These are phyloP conservation scores for Cercospora sp. DNA, from an alignment of 2,329 filamentous ascomycete species.

Conservation along the genomic window DNA sequence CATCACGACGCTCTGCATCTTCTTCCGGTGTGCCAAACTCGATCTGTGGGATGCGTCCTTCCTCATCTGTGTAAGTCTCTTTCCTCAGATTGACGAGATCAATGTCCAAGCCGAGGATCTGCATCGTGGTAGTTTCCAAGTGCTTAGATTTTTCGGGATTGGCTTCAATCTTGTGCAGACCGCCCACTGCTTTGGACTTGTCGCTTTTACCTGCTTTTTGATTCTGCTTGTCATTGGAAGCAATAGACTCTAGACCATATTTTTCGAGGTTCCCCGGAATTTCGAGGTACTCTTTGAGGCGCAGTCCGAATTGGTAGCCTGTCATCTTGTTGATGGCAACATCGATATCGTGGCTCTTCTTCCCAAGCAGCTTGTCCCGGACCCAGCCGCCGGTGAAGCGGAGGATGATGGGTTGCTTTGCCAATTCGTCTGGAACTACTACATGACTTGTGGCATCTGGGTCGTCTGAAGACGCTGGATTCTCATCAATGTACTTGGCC, in stretches of 20 bases:
- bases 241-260: slow-evolving; percentile 53
- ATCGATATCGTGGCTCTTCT: slow-evolving; percentile 77
- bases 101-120: slow-evolving; percentile 80
- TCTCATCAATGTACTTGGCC: slow-evolving; percentile 64
- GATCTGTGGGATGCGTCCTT: slow-evolving; percentile 86
- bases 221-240: slow-evolving; percentile 41
- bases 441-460: slow-evolving; percentile 32
- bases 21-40: slow-evolving; percentile 91
- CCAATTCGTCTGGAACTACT: slow-evolving; percentile 47
- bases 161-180: slow-evolving; percentile 81
- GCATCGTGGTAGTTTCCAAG: slow-evolving; percentile 85
- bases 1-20: slow-evolving; percentile 85
- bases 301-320: slow-evolving; percentile 70
- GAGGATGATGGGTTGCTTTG: slow-evolving; percentile 55
- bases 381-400: slow-evolving; percentile 88
- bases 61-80: slow-evolving; percentile 77
- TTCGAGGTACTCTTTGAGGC: slow-evolving; percentile 68
- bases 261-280: slow-evolving; percentile 60
- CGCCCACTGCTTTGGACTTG: slow-evolving; percentile 63
- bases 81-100: slow-evolving; percentile 94
- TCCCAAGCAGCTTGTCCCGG: slow-evolving; percentile 74
- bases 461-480: slow-evolving; percentile 30
- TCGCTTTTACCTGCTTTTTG: slow-evolving; percentile 43
- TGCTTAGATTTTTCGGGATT: slow-evolving; percentile 98
- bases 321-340: slow-evolving; percentile 85